A percentile compares a stretch with the other conserved stretches of the same genome.
Evolutionary conservation across 352 stramenopile genomes (phyloP).

Genomic region (Globisporangium acanthophoron): DNA sequence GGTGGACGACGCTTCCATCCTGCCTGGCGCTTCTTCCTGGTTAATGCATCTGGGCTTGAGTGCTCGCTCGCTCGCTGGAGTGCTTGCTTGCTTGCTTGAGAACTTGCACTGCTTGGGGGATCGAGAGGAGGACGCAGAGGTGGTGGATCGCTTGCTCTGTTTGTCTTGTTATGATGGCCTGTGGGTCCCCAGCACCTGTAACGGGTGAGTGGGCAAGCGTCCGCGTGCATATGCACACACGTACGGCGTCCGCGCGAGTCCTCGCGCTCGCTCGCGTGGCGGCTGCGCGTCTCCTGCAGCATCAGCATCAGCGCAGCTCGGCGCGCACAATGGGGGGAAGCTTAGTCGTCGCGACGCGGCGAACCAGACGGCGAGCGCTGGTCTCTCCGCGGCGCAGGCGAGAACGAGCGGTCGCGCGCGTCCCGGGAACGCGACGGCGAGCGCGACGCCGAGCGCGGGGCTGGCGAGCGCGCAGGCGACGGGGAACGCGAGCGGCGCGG

Average conservation of each 20-base stretch:
- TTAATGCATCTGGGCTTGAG: background rate
- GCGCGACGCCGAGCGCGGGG: conserved; percentile 29
- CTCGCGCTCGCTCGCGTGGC: too few species aligned
- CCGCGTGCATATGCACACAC: background rate
- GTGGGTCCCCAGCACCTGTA: background rate
- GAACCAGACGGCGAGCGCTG: conserved; percentile 55
- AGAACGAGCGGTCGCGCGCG: conserved; percentile 38
- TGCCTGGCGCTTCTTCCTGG: background rate
- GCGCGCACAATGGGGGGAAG: too few species aligned
- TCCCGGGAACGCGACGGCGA: conserved; percentile 24
- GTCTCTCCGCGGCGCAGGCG: conserved; percentile 28
- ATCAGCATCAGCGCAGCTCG: background rate
- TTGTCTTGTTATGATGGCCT: conserved; percentile 3
- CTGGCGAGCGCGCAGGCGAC: conserved; percentile 24
- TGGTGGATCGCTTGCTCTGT: conserved; percentile 1
- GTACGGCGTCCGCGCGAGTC: too few species aligned
- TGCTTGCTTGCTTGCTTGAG: conserved; percentile 11
- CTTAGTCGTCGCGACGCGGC: conserved; percentile 31
- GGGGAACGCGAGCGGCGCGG: conserved; percentile 21
- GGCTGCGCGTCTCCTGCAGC: too few species aligned
- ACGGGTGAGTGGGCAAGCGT: background rate
- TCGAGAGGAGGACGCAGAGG: background rate
- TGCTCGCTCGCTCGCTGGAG: background rate
- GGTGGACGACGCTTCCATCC: background rate
- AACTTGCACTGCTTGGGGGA: background rate